These are phyloP conservation scores for Wickerhamomyces sp. DNA, from an alignment of 1,139 yeast genomes.

Conservation along the genomic window DNA sequence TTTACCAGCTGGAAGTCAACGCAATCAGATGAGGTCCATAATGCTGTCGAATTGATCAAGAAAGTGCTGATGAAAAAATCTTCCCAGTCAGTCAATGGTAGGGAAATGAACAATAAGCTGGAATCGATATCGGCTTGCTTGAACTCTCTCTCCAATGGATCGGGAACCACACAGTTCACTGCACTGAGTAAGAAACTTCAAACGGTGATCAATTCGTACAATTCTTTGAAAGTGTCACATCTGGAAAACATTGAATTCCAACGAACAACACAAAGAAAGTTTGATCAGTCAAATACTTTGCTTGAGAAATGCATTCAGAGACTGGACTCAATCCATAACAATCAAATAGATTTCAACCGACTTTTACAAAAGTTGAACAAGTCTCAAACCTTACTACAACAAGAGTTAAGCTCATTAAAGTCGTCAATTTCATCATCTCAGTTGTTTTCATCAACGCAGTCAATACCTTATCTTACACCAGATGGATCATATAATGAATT, in stretches of 20 bases:
- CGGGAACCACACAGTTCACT: neutral
- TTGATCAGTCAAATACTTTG: neutral
- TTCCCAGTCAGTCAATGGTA: no score
- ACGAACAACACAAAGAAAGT: neutral
- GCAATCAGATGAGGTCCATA: neutral
- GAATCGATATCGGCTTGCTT: neutral
- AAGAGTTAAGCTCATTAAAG: neutral
- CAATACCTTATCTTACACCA: neutral
- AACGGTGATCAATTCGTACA: neutral
- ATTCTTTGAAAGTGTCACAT: neutral
- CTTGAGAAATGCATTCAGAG: neutral
- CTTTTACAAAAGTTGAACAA: neutral
- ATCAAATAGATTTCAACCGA: conserved; percentile 1
- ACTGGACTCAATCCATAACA: conserved; percentile 2
- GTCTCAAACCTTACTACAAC: neutral
- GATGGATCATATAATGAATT: neutral
- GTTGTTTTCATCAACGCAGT: no score
- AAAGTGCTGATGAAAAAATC: neutral
- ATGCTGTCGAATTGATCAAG: neutral
- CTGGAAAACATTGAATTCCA: neutral
- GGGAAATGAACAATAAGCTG: neutral
- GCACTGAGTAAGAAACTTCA: neutral
- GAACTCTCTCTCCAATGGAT: neutral
- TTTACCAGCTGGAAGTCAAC: neutral
- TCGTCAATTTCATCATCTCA: no score